A percentile compares a stretch with the other conserved stretches of the same genome.
These are phyloP conservation scores for Naganishia vaughanmartiniae DNA, from an alignment of 768 basidiomycete genomes.

Conservation along the genomic window DNA sequence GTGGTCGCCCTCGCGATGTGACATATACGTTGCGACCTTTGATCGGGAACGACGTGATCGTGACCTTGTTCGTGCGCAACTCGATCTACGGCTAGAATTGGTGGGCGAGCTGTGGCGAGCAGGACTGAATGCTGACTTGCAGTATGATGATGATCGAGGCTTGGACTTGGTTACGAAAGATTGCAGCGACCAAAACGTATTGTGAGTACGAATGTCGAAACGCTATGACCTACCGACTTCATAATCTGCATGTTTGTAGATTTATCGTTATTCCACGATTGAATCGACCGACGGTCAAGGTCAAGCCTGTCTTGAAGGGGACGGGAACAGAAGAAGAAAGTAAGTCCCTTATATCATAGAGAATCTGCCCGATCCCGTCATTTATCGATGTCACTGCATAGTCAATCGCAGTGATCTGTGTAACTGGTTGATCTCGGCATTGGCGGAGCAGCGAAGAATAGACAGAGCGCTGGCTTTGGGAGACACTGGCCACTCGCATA, in stretches of 20 bases:
- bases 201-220: slow-evolving; percentile 35
- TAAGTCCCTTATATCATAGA: slow-evolving; percentile 19
- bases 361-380: neutral
- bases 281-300: slow-evolving; percentile 43
- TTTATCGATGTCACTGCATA: slow-evolving; percentile 11
- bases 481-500: neutral
- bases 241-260: slow-evolving; percentile 31
- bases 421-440: slow-evolving; percentile 39
- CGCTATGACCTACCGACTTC: neutral
- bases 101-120: slow-evolving; percentile 49
- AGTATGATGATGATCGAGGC: slow-evolving; percentile 47
- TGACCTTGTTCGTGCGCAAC: slow-evolving; percentile 27
- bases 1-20: slow-evolving; percentile 46
- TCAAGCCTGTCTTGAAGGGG: slow-evolving; percentile 39
- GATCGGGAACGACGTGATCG: slow-evolving; percentile 30
- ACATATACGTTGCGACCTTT: slow-evolving; percentile 47
- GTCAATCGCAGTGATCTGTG: slow-evolving; percentile 46
- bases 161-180: slow-evolving; percentile 45
- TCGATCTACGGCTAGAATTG: slow-evolving; percentile 38
- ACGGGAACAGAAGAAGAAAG: slow-evolving; percentile 47
- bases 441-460: slow-evolving; percentile 46
- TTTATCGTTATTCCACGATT: slow-evolving; percentile 46
- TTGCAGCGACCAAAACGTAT: slow-evolving; percentile 47
- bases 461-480: slow-evolving; percentile 33
- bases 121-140: slow-evolving; percentile 47